Evolutionary conservation across 148 eudicot genomes (phyloP).

Genomic region (Salicornia ramosissima): DNA sequence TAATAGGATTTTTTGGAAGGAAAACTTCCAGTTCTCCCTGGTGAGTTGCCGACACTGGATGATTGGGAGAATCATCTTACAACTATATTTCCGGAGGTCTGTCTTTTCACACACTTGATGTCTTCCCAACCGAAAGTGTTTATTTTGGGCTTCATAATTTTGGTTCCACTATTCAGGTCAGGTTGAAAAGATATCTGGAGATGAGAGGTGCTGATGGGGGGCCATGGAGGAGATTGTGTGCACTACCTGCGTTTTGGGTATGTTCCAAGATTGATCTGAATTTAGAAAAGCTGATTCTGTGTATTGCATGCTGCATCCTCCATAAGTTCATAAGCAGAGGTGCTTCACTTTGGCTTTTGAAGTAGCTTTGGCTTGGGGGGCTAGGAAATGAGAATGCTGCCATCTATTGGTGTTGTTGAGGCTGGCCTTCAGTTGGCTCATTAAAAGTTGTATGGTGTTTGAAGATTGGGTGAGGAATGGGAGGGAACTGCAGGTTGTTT

Average conservation of each 20-base stretch:
- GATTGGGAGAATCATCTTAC: constrained; percentile 99
- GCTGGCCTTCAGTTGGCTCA: background rate
- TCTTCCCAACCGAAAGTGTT: background rate
- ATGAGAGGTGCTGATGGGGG: constrained; percentile 99
- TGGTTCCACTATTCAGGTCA: constrained; percentile 56
- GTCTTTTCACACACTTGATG: constrained; percentile 11
- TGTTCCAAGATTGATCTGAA: constrained; percentile 10
- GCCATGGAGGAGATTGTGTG: constrained; percentile 96
- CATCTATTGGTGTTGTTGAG: background rate
- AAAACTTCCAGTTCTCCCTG: constrained; percentile 84
- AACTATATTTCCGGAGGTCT: constrained; percentile 95
- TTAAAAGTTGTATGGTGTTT: background rate
- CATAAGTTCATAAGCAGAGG: too few relatives aligned
- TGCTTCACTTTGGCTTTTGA: too few relatives aligned
- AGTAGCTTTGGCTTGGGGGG: background rate
- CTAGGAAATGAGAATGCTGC: background rate
- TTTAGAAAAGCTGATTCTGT: background rate
- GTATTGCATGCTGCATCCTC: background rate
- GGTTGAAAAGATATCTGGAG: constrained; percentile 92
- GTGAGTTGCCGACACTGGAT: constrained; percentile 79
- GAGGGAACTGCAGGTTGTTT: background rate
- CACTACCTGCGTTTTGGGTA: constrained; percentile 99
- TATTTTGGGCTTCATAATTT: constrained; percentile 1
- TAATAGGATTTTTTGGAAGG: constrained; percentile 86
- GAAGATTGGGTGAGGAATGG: background rate